Evolutionary conservation across 1,284 basidiomycete species (phyloP).

Genomic region (Cutaneotrichosporon sp.): DNA sequence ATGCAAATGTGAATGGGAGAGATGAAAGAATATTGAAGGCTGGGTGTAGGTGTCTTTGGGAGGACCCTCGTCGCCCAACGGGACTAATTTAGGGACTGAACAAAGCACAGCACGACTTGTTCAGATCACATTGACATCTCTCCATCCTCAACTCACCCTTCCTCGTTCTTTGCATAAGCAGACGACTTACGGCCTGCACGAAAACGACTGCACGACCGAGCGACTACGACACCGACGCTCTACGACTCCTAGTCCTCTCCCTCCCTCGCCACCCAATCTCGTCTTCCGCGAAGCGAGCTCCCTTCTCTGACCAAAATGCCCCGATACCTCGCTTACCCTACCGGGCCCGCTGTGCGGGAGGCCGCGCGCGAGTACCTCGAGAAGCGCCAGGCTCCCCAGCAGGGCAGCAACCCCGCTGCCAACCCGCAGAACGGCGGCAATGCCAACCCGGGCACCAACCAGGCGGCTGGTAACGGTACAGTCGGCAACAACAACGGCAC

Average conservation of each 20-base stretch:
- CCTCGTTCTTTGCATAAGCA: background rate
- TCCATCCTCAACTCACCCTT: background rate
- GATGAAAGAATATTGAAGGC: background rate
- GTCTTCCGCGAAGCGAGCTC: conserved; percentile 4
- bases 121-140: background rate
- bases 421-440: conserved; percentile 1
- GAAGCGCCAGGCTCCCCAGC: conserved; percentile 7
- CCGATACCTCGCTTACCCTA: background rate
- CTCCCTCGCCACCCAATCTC: too few species aligned
- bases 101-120: background rate
- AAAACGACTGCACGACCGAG: background rate
- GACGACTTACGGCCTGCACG: background rate
- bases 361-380: conserved; percentile 8
- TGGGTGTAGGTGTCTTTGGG: background rate
- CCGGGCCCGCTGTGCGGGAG: background rate
- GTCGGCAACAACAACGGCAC: conserved; percentile 10
- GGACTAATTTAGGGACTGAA: background rate
- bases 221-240: background rate
- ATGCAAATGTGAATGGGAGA: background rate
- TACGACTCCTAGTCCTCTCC: background rate
- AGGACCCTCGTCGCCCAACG: background rate
- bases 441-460: conserved; percentile 6
- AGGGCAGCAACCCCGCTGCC: background rate
- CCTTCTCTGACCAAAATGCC: background rate
- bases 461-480: background rate